phyloP scores from a whole-genome alignment of 2,329 filamentous ascomycete species.

The Myriosclerotinia duriaeana region DNA sequence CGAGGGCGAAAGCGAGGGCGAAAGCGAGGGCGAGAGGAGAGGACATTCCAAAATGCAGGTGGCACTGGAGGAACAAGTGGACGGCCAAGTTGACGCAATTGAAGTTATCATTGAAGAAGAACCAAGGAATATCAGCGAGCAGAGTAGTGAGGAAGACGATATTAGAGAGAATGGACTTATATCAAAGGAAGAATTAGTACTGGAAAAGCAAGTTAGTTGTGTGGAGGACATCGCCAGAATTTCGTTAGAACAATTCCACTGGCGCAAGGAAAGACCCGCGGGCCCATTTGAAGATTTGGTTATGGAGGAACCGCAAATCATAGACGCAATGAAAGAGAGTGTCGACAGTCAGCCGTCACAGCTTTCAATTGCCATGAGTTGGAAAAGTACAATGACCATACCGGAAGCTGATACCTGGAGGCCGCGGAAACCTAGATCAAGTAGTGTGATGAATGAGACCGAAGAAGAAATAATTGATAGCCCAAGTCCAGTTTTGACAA shows the following conservation, averaged over 20 bases:
- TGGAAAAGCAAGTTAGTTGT: neutral
- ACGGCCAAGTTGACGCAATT: neutral
- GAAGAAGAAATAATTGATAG: constrained; percentile 31
- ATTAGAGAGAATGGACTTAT: neutral
- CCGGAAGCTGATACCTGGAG: constrained; percentile 25
- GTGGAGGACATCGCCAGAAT: neutral
- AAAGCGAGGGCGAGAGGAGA: neutral
- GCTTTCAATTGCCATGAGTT: neutral
- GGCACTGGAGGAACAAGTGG: neutral
- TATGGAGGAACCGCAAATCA: constrained; percentile 13
- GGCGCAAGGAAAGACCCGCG: neutral
- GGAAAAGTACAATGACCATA: constrained; percentile 1
- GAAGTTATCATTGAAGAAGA: neutral
- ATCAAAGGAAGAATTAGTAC: neutral
- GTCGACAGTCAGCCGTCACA: neutral
- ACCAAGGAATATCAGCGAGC: neutral
- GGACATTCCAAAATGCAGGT: neutral
- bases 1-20: neutral
- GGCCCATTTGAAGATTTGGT: neutral
- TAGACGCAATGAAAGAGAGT: neutral
- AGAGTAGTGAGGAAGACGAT: neutral
- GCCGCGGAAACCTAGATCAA: constrained; percentile 24
- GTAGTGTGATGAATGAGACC: constrained; percentile 27
- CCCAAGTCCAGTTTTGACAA: constrained; percentile 10
- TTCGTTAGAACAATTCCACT: neutral